phyloP scores from a whole-genome alignment of 306 rosid species.

The Cucurbita ficifolia region DNA sequence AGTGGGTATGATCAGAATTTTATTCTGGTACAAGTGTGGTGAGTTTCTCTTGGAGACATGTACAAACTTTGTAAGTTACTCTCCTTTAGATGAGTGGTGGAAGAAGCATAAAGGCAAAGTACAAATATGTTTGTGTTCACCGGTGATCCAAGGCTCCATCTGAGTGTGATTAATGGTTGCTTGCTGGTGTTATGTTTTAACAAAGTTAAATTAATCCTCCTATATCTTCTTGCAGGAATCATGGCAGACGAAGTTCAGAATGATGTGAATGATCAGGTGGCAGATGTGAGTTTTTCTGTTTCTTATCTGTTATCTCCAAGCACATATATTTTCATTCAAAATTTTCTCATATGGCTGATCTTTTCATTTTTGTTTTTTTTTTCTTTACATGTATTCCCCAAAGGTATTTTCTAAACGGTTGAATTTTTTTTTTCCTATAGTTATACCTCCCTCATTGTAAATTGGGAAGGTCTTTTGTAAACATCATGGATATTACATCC shows the following conservation, averaged over 20 bases:
- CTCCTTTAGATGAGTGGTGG: background rate
- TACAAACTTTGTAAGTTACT: background rate
- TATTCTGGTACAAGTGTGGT: background rate
- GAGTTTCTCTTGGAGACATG: background rate
- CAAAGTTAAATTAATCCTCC: background rate
- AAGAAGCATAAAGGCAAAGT: background rate
- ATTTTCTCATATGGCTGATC: background rate
- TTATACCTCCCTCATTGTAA: too few species aligned
- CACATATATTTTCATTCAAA: background rate
- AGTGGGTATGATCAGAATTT: background rate
- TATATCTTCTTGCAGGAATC: slow-evolving; percentile 20
- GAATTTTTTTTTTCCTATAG: too few species aligned
- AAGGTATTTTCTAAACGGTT: background rate
- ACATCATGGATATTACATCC: too few species aligned
- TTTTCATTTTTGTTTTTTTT: background rate
- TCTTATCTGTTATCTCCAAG: background rate
- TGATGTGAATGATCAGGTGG: slow-evolving; percentile 51
- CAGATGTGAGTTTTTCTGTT: slow-evolving; percentile 31
- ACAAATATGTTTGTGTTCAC: background rate
- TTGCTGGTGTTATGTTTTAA: background rate
- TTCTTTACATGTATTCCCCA: background rate
- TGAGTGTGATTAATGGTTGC: background rate
- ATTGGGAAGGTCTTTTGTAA: too few species aligned
- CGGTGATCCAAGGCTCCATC: background rate
- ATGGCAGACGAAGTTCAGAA: slow-evolving; percentile 47